Base-by-base conservation (phyloP, 2,329 filamentous ascomycete species). In the Rasamsonia emersonii region DNA sequence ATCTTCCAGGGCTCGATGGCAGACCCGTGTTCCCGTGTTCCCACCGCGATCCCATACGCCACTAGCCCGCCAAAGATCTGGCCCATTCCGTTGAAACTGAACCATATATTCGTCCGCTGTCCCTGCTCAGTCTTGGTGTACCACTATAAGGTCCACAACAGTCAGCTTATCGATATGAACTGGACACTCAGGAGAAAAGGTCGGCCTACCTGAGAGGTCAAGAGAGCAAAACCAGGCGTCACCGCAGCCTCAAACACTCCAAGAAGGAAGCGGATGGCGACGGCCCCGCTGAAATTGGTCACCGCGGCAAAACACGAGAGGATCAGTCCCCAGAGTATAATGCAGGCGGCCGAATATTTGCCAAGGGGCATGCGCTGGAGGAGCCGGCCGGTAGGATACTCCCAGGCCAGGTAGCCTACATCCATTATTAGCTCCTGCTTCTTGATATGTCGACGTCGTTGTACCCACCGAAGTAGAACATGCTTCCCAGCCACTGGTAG, bases 41-140 rank as follows among this genome's bases (percentile, higher is more conserved):
- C 73, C 9, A 65, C 62, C 1, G 74, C 73, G 24, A 81, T 78
- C 2, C 75, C 76, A 42, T 80, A 81, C 1, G 76, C 74, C 0
- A 80, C 56, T 2, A 75, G 41, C 2, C 76, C 77, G 5, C 77
- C 77, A 20, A 80, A 63, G 10, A 81, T 76, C 50, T 77, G 75
- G 0, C 71, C 76, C 32, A 70, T 70, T 2, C 76, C 76, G 39
- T 79, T 79, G 60, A 79, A 81, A 30, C 63, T 70, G 56, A 82
- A 82, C 79, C 79, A 84, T 34, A 82, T 71, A 3, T 70, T 71
- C 1, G 71, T 73, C 6, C 79, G 62, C 0, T 65, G 60, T 2
- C 73, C 75, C 57, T 83, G 79, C 50, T 84, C 79, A 33, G 66
- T 65, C 51, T 77, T 77, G 1, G 80, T 83, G 45, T 82, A 85